Percentiles rank a stretch among this genome's conserved stretches.
These are phyloP conservation scores for Cystobasidiaceae sp. DNA, from an alignment of 1,284 basidiomycete genomes.

Conservation along the genomic window DNA sequence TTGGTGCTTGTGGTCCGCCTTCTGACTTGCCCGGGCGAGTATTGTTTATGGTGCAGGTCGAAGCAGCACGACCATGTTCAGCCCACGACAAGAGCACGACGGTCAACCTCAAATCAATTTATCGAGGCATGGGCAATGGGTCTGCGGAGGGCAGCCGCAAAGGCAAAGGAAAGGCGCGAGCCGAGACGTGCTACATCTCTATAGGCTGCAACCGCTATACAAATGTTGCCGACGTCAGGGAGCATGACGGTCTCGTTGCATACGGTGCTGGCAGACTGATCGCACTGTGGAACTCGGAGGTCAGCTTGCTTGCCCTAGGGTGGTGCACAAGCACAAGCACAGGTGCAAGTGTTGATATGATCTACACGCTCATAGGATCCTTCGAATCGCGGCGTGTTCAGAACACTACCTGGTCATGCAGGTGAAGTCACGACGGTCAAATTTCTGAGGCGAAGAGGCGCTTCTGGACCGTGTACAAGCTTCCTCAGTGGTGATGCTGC, in stretches of 20 bases:
- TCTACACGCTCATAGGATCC: constrained; percentile 55
- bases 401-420: constrained; percentile 68
- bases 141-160: no score
- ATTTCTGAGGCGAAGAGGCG: constrained; percentile 50
- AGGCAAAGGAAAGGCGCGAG: constrained; percentile 15
- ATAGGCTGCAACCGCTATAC: constrained; percentile 71
- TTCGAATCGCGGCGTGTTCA: constrained; percentile 56
- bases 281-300: constrained; percentile 68
- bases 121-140: constrained; percentile 1
- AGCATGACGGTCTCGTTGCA: constrained; percentile 58
- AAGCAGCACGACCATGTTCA: no score
- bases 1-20: neutral
- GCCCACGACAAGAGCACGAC: no score
- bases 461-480: neutral
- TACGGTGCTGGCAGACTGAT: constrained; percentile 73
- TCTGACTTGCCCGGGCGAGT: no score
- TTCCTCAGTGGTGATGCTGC: constrained; percentile 68
- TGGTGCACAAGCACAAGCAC: constrained; percentile 39
- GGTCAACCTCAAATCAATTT: neutral
- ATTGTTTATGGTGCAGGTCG: neutral
- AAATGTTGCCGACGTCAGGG: constrained; percentile 57
- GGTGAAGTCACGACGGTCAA: constrained; percentile 70
- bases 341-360: constrained; percentile 9
- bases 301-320: no score
- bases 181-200: constrained; percentile 59